Evolutionary conservation across 148 eudicot species (phyloP).

Genomic region (Beta vulgaris): DNA sequence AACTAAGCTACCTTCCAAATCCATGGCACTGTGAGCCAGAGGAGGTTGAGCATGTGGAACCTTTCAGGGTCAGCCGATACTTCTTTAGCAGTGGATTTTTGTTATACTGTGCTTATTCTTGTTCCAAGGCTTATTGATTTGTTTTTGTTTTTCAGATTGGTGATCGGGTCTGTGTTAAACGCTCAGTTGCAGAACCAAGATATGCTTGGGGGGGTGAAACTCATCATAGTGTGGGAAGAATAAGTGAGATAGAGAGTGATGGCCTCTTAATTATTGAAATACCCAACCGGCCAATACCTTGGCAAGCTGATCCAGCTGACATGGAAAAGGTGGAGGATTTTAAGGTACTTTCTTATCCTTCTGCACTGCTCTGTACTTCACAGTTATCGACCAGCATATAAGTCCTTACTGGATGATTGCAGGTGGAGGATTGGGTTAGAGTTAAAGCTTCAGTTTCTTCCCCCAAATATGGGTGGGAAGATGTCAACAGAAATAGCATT

Average conservation of each 20-base stretch:
- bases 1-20: conserved; percentile 81
- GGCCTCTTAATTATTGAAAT: conserved; percentile 93
- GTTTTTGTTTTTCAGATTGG: conserved; percentile 54
- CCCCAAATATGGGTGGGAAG: conserved; percentile 99
- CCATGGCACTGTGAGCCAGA: conserved; percentile 99
- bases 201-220: conserved; percentile 99
- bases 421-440: conserved; percentile 97
- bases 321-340: conserved; percentile 98
- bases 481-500: conserved; percentile 75
- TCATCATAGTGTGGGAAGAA: conserved; percentile 94
- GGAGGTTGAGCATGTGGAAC: conserved; percentile 94
- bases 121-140: conserved; percentile 11
- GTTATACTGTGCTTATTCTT: conserved; percentile 5
- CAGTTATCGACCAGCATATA: neutral
- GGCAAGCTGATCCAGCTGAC: conserved; percentile 99
- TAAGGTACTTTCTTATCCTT: conserved; percentile 55
- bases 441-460: conserved; percentile 93
- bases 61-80: conserved; percentile 56
- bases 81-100: neutral
- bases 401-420: conserved; percentile 22
- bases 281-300: conserved; percentile 89
- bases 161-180: conserved; percentile 90
- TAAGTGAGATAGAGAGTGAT: conserved; percentile 89
- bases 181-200: conserved; percentile 93
- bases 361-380: neutral